phyloP scores from a whole-genome alignment of 306 rosid genomes.

The Cicer arietinum region DNA sequence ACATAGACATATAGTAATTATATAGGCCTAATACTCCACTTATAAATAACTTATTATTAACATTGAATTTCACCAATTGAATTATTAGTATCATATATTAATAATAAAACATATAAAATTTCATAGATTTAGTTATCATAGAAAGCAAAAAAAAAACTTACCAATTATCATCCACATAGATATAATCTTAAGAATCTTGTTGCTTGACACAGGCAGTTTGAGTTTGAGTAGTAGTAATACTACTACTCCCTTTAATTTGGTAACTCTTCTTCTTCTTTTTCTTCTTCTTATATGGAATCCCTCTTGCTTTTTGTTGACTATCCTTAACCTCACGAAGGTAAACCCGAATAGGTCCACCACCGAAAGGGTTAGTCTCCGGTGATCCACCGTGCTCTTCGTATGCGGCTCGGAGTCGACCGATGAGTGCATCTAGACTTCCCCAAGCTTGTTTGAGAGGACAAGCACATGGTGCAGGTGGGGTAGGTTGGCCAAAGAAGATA shows the following conservation, averaged over 20 bases:
- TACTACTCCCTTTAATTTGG: slow-evolving; percentile 46
- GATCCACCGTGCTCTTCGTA: slow-evolving; percentile 89
- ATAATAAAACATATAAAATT: no score
- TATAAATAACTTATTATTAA: no score
- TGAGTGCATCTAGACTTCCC: slow-evolving; percentile 95
- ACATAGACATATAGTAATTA: no score
- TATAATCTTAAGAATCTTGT: slow-evolving; percentile 42
- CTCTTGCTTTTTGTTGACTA: slow-evolving; percentile 83
- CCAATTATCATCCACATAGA: slow-evolving; percentile 47
- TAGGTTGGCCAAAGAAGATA: slow-evolving; percentile 85
- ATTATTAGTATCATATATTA: no score
- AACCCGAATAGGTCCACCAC: slow-evolving; percentile 70
- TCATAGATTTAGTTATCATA: no score
- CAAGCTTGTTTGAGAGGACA: slow-evolving; percentile 93
- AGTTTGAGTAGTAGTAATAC: not conserved
- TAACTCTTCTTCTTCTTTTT: slow-evolving; percentile 68
- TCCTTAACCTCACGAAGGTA: slow-evolving; percentile 88
- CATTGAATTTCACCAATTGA: no score
- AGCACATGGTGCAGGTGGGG: slow-evolving; percentile 88
- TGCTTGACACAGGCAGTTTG: slow-evolving; percentile 61
- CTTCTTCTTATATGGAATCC: slow-evolving; percentile 83
- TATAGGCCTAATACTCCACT: no score
- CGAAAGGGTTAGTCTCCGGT: slow-evolving; percentile 74
- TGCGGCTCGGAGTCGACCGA: slow-evolving; percentile 91
- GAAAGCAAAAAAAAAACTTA: not conserved